Base-by-base conservation (phyloP, 257 asterid species). In the Capsicum baccatum region DNA sequence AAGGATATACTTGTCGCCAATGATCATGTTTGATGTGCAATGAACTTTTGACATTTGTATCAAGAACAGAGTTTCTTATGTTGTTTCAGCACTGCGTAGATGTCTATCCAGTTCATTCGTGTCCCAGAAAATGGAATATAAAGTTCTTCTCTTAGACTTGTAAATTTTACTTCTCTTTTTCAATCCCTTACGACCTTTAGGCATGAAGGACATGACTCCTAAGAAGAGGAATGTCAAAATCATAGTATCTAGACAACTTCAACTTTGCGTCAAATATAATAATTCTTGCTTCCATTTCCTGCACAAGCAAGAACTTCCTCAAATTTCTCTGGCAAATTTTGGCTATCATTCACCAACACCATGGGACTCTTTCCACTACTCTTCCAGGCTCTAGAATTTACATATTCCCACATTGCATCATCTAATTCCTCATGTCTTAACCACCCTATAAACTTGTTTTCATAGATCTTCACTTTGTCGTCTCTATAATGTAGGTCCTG, bases 141-240 rank as follows among this genome's bases (percentile, higher is more conserved):
- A 47, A 66, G 79, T 80, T 62, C 83, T 76, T 84, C 86, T 60
- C 83, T 76, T 84, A 59, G 86, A 42, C 78, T 84, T 84, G 66
- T 84, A 17, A 50, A 42, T 62, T 66, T 69, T 79, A 35, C 59
- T 73, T 57, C 71, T 84, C 19, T 69, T 84, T 79, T 84, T 79
- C 84, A 50, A n/a, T 19, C 80, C 84, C 44, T 35, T 84, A 47
- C 86, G 83, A 6, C 80, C 79, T 55, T 8, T 78, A 79, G 79
- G 37, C 69, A 79, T 44, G 10, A 73, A 44, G 6, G 47, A 79
- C 86, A 84, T 84, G 19, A 84, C 68, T 2, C 59, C 84, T 44
- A 84, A n/a, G 60, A 84, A 84, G 64, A 48, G 84, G 5, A 64
- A 39, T 5, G 79, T 79, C 19, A 84, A 79, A 26, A 84, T n/a